Percentiles rank a stretch among this genome's conserved stretches.
phyloP scores from a whole-genome alignment of 1,139 yeast species.

The Sugiyamaella xylanicola region DNA sequence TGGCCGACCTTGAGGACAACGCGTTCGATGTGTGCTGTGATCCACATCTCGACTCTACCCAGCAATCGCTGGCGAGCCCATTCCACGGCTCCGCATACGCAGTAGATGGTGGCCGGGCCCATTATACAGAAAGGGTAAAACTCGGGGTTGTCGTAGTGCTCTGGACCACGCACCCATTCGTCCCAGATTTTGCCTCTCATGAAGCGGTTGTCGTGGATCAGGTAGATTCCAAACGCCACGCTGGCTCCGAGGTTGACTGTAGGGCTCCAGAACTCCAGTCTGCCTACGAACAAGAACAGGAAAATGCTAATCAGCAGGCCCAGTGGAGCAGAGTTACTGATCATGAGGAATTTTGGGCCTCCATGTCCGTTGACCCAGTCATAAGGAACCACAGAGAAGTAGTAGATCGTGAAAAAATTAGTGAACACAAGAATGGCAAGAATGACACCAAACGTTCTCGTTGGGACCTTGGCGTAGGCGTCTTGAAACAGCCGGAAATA shows the following conservation, averaged over 20 bases:
- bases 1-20: conserved; percentile 2
- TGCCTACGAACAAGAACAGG: conserved; percentile 11
- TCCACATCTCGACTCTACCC: conserved; percentile 1
- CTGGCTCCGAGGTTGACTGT: conserved; percentile 16
- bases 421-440: conserved; percentile 6
- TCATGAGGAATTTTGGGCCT: conserved; percentile 16
- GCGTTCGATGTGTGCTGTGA: conserved; percentile 5
- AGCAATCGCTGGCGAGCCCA: conserved; percentile 10
- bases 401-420: conserved; percentile 15
- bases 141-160: conserved; percentile 7
- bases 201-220: conserved; percentile 19
- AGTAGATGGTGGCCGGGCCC: conserved; percentile 15
- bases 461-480: conserved; percentile 7
- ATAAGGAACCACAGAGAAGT: conserved; percentile 9
- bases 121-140: conserved; percentile 10
- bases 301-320: conserved; percentile 15
- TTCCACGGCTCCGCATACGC: conserved; percentile 9
- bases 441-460: conserved; percentile 11
- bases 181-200: conserved; percentile 10
- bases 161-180: conserved; percentile 16
- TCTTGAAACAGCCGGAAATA: conserved; percentile 12
- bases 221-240: conserved; percentile 19
- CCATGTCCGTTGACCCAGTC: conserved; percentile 17
- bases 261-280: conserved; percentile 18
- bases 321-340: conserved; percentile 15